Evolutionary conservation across 192 early-diverging fungal genomes (phyloP), one percentile per base, ranked within the genome.

Genomic region (Podila verticillata): DNA sequence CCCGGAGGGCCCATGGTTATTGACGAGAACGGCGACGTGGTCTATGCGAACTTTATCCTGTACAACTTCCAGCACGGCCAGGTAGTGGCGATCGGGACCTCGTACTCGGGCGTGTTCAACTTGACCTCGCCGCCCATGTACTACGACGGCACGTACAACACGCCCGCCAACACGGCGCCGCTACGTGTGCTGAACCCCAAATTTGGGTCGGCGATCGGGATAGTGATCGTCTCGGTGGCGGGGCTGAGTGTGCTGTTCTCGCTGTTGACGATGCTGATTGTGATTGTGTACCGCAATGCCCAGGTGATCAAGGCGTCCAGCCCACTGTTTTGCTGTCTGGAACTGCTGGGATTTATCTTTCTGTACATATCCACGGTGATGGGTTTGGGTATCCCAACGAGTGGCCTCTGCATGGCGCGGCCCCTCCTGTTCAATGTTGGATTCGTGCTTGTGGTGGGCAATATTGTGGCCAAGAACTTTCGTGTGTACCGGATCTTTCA

Each of bases 401-500:
- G 49, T 20, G 57, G 65, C 3, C 57, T 64, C 24, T 88, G 87
- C 68, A 70, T 82, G 36, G 57, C 73, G 0, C 61, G 68, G 34
- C 87, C 87, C 10, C 35, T 86, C 13, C 48, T 71, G 0, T 72
- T 88, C 36, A 82, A 82, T 56, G 65, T 88, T 9, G 84, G 84
- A 0, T 84, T 88, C 63, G 63, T 84, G 12, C 30, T 72, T n/a
- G 60, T 79, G 7, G 58, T 73, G 35, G 75, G 87, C 66, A 88
- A 88, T 60, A 86, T 88, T 70, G 84, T 88, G 12, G 84, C 84
- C 56, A 88, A 88, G 63, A 85, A 85, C 57, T 88, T 86, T 70
- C 75, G 87, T 13, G 83, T 88, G 22, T 88, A 88, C 39, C 67
- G 87, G 26, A 88, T 88, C 58, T 88, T 88, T 54, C 80, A 88